Evolutionary conservation across 129 eudicot species (phyloP), one percentile per base, ranked within the genome.

Genomic region (Dittrichia graveolens): DNA sequence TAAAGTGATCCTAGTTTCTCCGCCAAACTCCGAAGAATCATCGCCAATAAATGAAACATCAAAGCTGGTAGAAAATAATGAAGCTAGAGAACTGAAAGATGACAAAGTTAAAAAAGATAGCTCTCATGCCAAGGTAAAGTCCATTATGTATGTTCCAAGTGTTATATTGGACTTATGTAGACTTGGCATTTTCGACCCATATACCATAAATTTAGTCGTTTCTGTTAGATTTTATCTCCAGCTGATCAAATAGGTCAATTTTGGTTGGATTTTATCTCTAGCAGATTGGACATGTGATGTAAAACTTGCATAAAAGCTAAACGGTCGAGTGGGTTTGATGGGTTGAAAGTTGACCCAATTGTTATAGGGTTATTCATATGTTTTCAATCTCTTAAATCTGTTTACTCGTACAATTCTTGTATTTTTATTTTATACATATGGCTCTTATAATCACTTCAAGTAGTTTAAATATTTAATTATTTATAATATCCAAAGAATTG

Each of bases 1-100:
- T 53, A 86, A 77, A 75, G 96, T 89, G 82, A 43, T 84, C 63
- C 85, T 89, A 10, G 34, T 82, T 44, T 54, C 81, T 60, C 85
- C 90, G 67, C 84, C 87, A 31, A 55, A 56, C 43, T 86, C 93
- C 13, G 85, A 88, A 4, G 84, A 68, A 58, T 60, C 79, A 53
- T 79, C 87, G 13, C 88, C 92, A 61, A 45, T 52, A 39, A 80
- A 82, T 74, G 89, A 61, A 74, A 77, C 70, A 45, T 63, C 40
- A 40, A 72, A 77, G 59, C 81, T 70, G 74, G 76, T 68, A 15
- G 83, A 80, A 45, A 41, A 65, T 60, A 49, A 60, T 44, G 85
- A 82, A 37, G 62, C 37, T 40, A 45, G 72, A 42, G 72, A 53
- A 63, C 41, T 61, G 49, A 61, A 80, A 63, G 83, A 77, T 61